Evolutionary conservation across 768 basidiomycete genomes (phyloP).

Genomic region (Vishniacozyma victoriae): DNA sequence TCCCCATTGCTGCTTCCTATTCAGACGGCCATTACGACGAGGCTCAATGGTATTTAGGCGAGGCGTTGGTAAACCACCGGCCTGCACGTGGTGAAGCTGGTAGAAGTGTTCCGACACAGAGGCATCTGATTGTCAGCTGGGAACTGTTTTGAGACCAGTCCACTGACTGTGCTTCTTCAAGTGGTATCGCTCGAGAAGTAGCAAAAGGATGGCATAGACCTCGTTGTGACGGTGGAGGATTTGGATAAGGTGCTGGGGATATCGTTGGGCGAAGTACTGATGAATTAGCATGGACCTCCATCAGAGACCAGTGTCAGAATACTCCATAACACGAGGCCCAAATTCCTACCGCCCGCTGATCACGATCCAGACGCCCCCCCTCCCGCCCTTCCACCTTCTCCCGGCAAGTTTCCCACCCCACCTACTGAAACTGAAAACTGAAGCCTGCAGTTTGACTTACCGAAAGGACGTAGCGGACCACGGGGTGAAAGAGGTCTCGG

Average conservation of each 20-base stretch:
- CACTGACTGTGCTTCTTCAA: slow-evolving; percentile 72
- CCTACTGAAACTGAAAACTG: too few relatives aligned
- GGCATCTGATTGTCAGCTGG: slow-evolving; percentile 57
- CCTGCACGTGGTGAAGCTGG: slow-evolving; percentile 52
- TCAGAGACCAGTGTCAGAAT: neutral
- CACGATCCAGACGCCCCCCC: too few relatives aligned
- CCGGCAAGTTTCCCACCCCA: too few relatives aligned
- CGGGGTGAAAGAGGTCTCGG: slow-evolving; percentile 83
- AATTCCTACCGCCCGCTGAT: too few relatives aligned
- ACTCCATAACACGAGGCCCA: too few relatives aligned
- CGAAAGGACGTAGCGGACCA: slow-evolving; percentile 85
- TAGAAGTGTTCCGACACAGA: slow-evolving; percentile 97
- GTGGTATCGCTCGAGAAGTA: slow-evolving; percentile 85
- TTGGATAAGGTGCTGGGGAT: slow-evolving; percentile 84
- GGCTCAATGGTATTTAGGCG: slow-evolving; percentile 17
- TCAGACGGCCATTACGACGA: slow-evolving; percentile 56
- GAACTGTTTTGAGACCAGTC: neutral
- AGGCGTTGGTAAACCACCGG: slow-evolving; percentile 11
- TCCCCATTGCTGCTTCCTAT: slow-evolving; percentile 62
- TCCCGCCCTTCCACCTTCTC: too few relatives aligned
- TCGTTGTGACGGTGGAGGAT: slow-evolving; percentile 94
- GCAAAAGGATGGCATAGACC: slow-evolving; percentile 82
- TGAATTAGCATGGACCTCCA: too few relatives aligned
- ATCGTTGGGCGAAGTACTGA: slow-evolving; percentile 87
- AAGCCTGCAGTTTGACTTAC: slow-evolving; percentile 52